A percentile compares a stretch with the other conserved stretches of the same genome.
Evolutionary conservation across 169 alveolate species (phyloP).

Genomic region (Eimeria mitis): DNA sequence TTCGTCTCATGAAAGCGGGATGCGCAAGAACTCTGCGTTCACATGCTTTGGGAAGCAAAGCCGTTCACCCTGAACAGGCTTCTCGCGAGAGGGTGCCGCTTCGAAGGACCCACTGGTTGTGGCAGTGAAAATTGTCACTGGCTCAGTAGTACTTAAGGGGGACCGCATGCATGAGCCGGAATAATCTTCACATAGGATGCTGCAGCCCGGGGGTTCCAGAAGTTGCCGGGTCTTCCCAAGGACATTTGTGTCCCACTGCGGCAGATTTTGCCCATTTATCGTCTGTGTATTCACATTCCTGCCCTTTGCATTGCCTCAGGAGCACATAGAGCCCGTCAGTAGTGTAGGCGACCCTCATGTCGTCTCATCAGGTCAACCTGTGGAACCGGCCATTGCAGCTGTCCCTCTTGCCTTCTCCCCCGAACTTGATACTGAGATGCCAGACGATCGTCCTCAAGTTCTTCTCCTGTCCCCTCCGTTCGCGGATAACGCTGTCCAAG

Average conservation of each 20-base stretch:
- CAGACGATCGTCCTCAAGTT: background rate
- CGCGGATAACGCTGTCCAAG: background rate
- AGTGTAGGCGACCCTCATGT: background rate
- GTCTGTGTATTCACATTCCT: slow-evolving; percentile 17
- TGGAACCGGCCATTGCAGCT: slow-evolving; percentile 21
- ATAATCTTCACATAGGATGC: slow-evolving; percentile 36
- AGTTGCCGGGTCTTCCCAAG: slow-evolving; percentile 45
- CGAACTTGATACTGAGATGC: background rate
- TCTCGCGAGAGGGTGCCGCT: background rate
- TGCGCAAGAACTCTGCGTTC: slow-evolving; percentile 23
- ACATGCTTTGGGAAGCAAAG: slow-evolving; percentile 27
- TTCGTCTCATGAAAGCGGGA: slow-evolving; percentile 47
- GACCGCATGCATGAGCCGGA: slow-evolving; percentile 30
- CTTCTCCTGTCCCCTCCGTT: background rate
- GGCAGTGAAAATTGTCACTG: background rate
- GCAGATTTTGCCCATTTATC: slow-evolving; percentile 15
- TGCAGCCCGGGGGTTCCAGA: slow-evolving; percentile 8
- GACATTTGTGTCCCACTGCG: slow-evolving; percentile 7
- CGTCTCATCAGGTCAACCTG: background rate
- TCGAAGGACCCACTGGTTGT: background rate
- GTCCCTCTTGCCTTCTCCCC: background rate
- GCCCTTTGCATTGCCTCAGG: slow-evolving; percentile 7
- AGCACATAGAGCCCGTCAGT: background rate
- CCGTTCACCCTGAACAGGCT: slow-evolving; percentile 25
- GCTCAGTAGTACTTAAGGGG: background rate